These are phyloP conservation scores for Quercus aquifolioides DNA, from an alignment of 306 rosid species.

Conservation along the genomic window DNA sequence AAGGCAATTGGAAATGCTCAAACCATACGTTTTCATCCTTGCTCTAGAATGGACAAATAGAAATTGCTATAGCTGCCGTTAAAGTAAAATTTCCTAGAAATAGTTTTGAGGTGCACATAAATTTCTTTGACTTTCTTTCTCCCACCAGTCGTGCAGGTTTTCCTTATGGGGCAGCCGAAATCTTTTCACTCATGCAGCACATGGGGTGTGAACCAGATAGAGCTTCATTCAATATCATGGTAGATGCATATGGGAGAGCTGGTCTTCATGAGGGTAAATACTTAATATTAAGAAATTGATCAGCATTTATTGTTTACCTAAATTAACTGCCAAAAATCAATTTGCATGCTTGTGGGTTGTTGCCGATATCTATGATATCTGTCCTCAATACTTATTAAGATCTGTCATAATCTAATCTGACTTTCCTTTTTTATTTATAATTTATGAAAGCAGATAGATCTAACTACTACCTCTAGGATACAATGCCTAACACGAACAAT, in stretches of 20 bases:
- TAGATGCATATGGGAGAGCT: constrained; percentile 94
- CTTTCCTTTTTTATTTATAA: background rate
- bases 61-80: background rate
- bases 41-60: background rate
- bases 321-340: background rate
- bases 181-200: constrained; percentile 90
- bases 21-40: background rate
- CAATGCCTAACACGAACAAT: no score
- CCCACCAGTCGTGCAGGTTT: constrained; percentile 80
- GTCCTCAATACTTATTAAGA: background rate
- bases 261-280: constrained; percentile 78
- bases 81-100: background rate
- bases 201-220: constrained; percentile 99
- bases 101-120: background rate
- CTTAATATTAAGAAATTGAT: background rate
- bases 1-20: background rate
- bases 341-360: background rate
- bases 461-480: background rate
- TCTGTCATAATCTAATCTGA: background rate
- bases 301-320: constrained; percentile 1
- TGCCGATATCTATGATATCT: background rate
- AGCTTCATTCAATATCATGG: constrained; percentile 90
- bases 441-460: background rate
- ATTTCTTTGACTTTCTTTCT: constrained; percentile 14
- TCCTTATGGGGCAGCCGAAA: constrained; percentile 90